A percentile compares a stretch with the other conserved stretches of the same genome.
Conservation (phyloP, 306 rosid species). For the Hylodesmum podocarpum region DNA sequence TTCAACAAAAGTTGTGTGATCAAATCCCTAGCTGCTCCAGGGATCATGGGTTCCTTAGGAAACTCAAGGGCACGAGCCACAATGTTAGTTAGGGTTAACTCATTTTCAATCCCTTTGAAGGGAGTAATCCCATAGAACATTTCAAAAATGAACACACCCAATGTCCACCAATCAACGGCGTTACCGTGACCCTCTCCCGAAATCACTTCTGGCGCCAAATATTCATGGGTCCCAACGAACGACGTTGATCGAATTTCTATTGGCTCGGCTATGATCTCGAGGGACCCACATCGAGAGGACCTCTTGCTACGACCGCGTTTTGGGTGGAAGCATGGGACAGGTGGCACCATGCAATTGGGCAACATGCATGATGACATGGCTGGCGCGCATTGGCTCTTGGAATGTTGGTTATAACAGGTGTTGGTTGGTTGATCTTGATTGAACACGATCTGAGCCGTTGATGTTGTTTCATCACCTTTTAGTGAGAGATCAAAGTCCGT, state of each 20-base stretch:
- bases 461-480: slow-evolving; percentile 43
- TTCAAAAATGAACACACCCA: slow-evolving; percentile 64
- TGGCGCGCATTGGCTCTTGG: slow-evolving; percentile 38
- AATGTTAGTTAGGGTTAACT: slow-evolving; percentile 67
- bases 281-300: slow-evolving; percentile 26
- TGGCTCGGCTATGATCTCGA: slow-evolving; percentile 68
- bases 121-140: slow-evolving; percentile 73
- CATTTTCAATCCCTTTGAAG: slow-evolving; percentile 64
- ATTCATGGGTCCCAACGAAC: slow-evolving; percentile 79
- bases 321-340: slow-evolving; percentile 63
- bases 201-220: slow-evolving; percentile 60
- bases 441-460: slow-evolving; percentile 51
- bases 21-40: slow-evolving; percentile 55
- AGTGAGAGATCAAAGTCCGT: slow-evolving; percentile 74
- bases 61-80: slow-evolving; percentile 79
- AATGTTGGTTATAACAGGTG: not conserved
- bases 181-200: slow-evolving; percentile 82
- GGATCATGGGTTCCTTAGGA: slow-evolving; percentile 59
- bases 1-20: slow-evolving; percentile 59
- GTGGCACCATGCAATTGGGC: slow-evolving; percentile 65
- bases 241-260: slow-evolving; percentile 69
- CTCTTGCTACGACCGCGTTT: slow-evolving; percentile 51
- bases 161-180: slow-evolving; percentile 85
- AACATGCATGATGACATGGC: slow-evolving; percentile 66
- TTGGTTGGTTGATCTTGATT: slow-evolving; percentile 25